Base-by-base conservation (phyloP, 306 rosid genomes). In the Fagus sylvatica region DNA sequence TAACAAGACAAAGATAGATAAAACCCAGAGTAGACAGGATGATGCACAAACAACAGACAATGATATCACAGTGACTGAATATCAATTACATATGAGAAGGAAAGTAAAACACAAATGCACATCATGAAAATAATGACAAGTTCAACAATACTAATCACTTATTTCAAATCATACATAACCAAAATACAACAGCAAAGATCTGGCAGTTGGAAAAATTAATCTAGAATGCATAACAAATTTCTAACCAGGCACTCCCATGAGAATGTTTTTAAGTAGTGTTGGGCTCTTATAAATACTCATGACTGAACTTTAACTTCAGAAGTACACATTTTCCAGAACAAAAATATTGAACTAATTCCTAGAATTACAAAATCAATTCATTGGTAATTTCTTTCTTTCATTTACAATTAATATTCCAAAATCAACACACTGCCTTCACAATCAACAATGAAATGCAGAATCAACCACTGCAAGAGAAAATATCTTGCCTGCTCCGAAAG, bases 401-500 rank as follows among this genome's bases (percentile, higher is more conserved):
- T 33, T 61, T 30, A 33, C 68, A 61, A 61, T 39, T 13, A 61
- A 33, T 16, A 61, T 33, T 62, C 42, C 69, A 46, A 33, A 16
- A 62, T 15, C 42, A 62, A 62, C 33, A 62, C 42, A 62, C 4
- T 6, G 2, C 69, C 41, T 34, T 13, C n/a, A 34, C 43, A 62
- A 62, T 62, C 39, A 34, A 42, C 59, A 43, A 2, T 32, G 51
- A 57, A 34, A 71, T 13, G 19, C 39, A 43, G 16, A 46, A 17
- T 32, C 28, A 43, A 76, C 59, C 22, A 15, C 62, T 7, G 53
- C 39, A 56, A 57, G 61, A 43, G 61, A 56, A 53, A 4, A 69
- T 42, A 37, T 17, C 51, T 77, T 48, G 76, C 98, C 96, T 94
- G 97, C 71, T 95, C 98, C 1, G 98, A 91, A 8, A 95, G 92